Percentiles rank a stretch among this genome's conserved stretches.
Evolutionary conservation across 331 rosid species (phyloP).

Genomic region (Quercus lobata): DNA sequence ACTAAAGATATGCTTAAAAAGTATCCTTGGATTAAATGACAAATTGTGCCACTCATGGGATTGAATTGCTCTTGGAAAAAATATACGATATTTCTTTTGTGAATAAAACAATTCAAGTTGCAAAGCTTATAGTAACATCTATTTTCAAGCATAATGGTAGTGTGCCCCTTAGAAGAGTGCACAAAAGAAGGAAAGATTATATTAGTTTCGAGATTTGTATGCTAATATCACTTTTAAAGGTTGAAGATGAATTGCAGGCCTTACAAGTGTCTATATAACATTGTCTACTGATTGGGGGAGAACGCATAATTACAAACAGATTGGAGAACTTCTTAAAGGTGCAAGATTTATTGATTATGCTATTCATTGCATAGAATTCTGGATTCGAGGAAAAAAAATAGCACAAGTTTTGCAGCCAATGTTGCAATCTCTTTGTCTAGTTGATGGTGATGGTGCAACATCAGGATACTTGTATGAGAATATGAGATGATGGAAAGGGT

Average conservation of each 20-base stretch:
- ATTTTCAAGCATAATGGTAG: neutral
- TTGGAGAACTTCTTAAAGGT: neutral
- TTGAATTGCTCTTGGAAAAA: too few relatives aligned
- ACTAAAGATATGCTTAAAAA: too few relatives aligned
- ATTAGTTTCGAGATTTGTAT: too few relatives aligned
- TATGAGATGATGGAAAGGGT: neutral
- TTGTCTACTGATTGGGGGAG: neutral
- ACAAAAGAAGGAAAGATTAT: fast-evolving
- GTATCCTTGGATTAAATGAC: too few relatives aligned
- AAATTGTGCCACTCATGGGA: too few relatives aligned
- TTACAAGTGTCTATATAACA: neutral
- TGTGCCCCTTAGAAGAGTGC: neutral
- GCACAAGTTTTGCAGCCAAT: neutral
- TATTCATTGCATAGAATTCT: neutral
- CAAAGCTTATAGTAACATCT: neutral
- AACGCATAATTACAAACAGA: neutral
- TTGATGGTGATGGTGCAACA: neutral
- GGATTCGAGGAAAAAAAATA: neutral
- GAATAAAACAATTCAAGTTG: fast-evolving
- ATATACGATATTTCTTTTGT: too few relatives aligned
- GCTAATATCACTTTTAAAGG: neutral
- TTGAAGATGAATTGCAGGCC: neutral
- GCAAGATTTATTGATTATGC: neutral
- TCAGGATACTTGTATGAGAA: neutral
- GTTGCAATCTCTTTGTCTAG: neutral